These are phyloP conservation scores for Kalanchoe fedtschenkoi DNA, from an alignment of 164 flowering plant species.

Conservation along the genomic window DNA sequence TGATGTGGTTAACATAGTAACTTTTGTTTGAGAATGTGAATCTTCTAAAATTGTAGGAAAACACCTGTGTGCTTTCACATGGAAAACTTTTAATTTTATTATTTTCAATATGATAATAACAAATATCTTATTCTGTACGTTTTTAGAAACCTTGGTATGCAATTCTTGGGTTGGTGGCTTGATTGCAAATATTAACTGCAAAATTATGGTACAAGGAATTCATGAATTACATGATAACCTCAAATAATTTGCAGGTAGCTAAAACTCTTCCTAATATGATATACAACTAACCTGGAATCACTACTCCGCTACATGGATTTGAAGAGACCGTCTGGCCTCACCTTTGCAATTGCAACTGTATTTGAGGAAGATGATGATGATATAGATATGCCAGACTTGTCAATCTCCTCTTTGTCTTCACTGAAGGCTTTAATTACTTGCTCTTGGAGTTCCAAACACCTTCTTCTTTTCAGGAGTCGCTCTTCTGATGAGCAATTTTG, in stretches of 20 bases:
- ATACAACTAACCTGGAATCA: neutral
- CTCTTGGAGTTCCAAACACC: slow-evolving; percentile 62
- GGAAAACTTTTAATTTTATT: neutral
- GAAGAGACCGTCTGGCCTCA: slow-evolving; percentile 16
- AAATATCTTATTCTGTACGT: neutral
- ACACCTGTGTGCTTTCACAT: neutral
- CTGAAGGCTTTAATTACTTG: slow-evolving; percentile 41
- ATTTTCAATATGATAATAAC: neutral
- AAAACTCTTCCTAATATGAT: neutral
- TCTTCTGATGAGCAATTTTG: slow-evolving; percentile 39
- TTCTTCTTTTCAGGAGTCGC: slow-evolving; percentile 33
- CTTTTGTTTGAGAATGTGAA: too few relatives aligned
- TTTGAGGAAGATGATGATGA: slow-evolving; percentile 33
- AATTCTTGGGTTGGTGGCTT: neutral
- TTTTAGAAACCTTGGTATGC: neutral
- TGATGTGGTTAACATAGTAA: too few relatives aligned
- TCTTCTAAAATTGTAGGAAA: too few relatives aligned
- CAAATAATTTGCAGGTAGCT: too few relatives aligned
- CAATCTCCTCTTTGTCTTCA: slow-evolving; percentile 55
- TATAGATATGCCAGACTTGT: slow-evolving; percentile 20
- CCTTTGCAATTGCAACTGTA: slow-evolving; percentile 20
- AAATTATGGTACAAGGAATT: neutral
- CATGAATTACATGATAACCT: too few relatives aligned
- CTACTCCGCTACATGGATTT: slow-evolving; percentile 6
- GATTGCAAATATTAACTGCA: neutral